Percentiles rank a stretch among this genome's conserved stretches.
Evolutionary conservation across 2,329 filamentous ascomycete species (phyloP).

Genomic region (Colletotrichum tanaceti): DNA sequence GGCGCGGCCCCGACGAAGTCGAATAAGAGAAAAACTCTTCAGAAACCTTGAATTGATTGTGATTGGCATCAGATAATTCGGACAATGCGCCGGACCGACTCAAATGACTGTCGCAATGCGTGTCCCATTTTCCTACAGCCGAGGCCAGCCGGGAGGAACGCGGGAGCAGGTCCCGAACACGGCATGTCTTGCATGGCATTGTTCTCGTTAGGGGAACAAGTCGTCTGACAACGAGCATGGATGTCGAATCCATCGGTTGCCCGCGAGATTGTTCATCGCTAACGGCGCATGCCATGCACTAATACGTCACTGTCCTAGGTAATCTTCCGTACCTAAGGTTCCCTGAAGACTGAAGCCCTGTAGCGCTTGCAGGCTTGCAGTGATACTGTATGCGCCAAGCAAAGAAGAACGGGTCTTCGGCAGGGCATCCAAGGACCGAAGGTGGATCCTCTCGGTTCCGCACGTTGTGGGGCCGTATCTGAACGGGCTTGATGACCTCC

Average conservation of each 20-base stretch:
- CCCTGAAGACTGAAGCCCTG: no score
- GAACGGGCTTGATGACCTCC: neutral
- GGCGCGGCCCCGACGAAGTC: neutral
- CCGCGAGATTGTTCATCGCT: conserved; percentile 10
- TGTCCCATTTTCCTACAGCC: neutral
- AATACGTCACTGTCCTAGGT: conserved; percentile 6
- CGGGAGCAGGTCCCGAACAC: no score
- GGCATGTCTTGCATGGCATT: no score
- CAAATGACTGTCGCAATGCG: neutral
- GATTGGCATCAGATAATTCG: conserved; percentile 22
- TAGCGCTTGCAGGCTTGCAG: neutral
- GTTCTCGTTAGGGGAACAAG: conserved; percentile 5
- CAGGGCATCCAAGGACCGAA: neutral
- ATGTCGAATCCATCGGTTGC: neutral
- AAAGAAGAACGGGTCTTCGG: conserved; percentile 8
- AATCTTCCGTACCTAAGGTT: no score
- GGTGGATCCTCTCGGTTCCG: neutral
- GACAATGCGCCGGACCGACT: neutral
- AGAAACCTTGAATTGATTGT: conserved; percentile 2
- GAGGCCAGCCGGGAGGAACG: conserved; percentile 11
- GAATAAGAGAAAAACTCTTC: neutral
- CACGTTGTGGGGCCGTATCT: neutral
- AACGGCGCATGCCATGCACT: conserved; percentile 9
- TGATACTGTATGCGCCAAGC: conserved; percentile 6
- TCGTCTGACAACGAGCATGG: conserved; percentile 12